Percentiles rank a stretch among this genome's conserved stretches.
phyloP scores from a whole-genome alignment of 805 yeast species.

The Blastobotrys peoriensis region DNA sequence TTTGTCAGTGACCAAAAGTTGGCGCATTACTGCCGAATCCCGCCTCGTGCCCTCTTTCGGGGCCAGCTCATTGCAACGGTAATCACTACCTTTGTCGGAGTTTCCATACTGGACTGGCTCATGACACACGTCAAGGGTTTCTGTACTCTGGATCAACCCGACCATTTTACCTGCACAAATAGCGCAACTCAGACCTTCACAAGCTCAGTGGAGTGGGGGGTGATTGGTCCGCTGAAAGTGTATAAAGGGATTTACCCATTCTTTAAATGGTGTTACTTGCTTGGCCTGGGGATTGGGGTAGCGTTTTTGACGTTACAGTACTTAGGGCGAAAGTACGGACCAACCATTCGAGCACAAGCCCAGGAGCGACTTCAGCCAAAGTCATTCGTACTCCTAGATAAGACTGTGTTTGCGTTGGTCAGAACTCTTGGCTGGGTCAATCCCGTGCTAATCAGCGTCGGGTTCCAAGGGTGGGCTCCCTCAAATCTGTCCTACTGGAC shows the following conservation, averaged over 20 bases:
- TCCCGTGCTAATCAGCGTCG: constrained; percentile 43
- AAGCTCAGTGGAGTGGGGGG: constrained; percentile 41
- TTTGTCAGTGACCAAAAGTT: constrained; percentile 52
- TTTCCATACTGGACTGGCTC: constrained; percentile 30
- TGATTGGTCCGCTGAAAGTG: constrained; percentile 44
- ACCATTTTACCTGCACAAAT: constrained; percentile 32
- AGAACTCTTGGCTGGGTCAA: constrained; percentile 37
- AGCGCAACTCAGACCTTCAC: constrained; percentile 44
- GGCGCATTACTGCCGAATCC: constrained; percentile 43
- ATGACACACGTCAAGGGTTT: constrained; percentile 26
- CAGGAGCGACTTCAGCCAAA: too few relatives aligned
- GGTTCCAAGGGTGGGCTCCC: constrained; percentile 38
- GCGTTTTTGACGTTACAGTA: too few relatives aligned
- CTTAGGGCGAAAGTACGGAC: too few relatives aligned
- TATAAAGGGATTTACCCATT: constrained; percentile 29
- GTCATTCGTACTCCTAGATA: too few relatives aligned
- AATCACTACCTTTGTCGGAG: constrained; percentile 27
- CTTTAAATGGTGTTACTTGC: constrained; percentile 18
- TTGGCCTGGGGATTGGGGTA: constrained; percentile 22
- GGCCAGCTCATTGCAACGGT: constrained; percentile 37
- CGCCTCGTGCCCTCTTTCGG: constrained; percentile 20
- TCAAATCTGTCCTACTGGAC: constrained; percentile 39
- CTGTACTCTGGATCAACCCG: constrained; percentile 25
- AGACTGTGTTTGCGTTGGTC: too few relatives aligned
- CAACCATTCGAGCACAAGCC: too few relatives aligned